Conservation (phyloP, 208 protist species). For the Lotmaria passim region DNA sequence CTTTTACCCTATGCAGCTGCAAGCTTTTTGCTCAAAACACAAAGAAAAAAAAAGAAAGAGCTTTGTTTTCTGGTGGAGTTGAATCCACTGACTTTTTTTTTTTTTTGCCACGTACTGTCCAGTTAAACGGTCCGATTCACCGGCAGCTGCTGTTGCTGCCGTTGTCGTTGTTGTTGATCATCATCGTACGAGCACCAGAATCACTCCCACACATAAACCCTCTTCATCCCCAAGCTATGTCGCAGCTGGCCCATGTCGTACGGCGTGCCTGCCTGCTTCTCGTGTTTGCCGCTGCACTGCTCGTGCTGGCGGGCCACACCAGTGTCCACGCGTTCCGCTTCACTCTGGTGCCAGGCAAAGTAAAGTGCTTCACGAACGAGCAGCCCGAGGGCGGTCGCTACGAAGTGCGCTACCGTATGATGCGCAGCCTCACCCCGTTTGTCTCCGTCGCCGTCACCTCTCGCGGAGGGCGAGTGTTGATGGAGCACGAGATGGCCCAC, state of each 20-base stretch:
- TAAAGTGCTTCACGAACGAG: slow-evolving; percentile 75
- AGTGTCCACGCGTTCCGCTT: slow-evolving; percentile 61
- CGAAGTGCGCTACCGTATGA: slow-evolving; percentile 78
- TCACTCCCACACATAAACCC: no score
- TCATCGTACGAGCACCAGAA: no score
- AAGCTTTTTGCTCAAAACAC: no score
- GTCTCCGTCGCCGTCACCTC: slow-evolving; percentile 67
- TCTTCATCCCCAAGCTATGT: no score
- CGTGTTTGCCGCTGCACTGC: slow-evolving; percentile 13
- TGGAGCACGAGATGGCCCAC: slow-evolving; percentile 64
- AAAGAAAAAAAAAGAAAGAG: no score
- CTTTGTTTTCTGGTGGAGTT: no score
- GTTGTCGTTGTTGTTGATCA: no score
- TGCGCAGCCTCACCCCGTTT: slow-evolving; percentile 62
- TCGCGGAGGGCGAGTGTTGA: slow-evolving; percentile 43
- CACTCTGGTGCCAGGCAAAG: slow-evolving; percentile 49
- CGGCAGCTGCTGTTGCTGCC: no score
- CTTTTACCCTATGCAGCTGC: no score
- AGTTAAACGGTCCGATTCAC: no score
- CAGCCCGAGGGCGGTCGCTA: slow-evolving; percentile 58
- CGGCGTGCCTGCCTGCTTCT: slow-evolving; percentile 1
- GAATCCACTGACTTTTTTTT: no score
- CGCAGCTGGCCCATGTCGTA: not conserved
- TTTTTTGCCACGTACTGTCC: no score
- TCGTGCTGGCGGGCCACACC: slow-evolving; percentile 16